Conservation (phyloP, 148 eudicot species). For the Heliamphora exappendiculata region DNA sequence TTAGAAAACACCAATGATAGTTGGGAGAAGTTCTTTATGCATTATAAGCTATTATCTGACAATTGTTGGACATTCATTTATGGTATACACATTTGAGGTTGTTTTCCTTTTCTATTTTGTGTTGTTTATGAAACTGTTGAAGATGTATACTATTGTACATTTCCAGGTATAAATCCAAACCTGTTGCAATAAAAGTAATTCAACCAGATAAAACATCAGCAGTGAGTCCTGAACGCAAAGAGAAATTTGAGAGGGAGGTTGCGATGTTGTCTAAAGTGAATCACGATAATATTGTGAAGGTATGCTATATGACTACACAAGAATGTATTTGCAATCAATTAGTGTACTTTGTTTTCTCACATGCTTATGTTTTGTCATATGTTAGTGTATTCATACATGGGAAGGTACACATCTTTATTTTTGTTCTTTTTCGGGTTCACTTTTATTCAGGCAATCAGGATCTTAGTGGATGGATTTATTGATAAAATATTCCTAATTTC, state of each 20-base stretch:
- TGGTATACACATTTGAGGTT: background rate
- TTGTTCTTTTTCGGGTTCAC: background rate
- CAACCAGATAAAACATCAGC: constrained; percentile 19
- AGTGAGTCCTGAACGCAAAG: constrained; percentile 19
- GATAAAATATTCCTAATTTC: background rate
- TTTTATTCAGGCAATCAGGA: background rate
- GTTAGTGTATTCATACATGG: background rate
- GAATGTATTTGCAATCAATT: background rate
- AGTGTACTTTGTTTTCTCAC: background rate
- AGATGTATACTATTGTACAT: background rate
- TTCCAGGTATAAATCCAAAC: constrained; percentile 29
- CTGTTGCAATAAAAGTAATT: constrained; percentile 30
- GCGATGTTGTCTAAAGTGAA: constrained; percentile 23
- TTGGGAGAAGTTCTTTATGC: background rate
- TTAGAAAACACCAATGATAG: background rate
- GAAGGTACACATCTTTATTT: background rate
- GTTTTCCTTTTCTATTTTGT: background rate
- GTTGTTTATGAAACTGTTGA: background rate
- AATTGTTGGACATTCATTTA: background rate
- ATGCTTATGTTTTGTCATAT: too few species aligned
- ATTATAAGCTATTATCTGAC: background rate
- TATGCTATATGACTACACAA: constrained; percentile 5
- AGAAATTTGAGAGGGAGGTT: constrained; percentile 30
- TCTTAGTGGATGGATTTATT: background rate
- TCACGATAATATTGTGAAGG: constrained; percentile 38